phyloP scores from a whole-genome alignment of 441 rosid species.

The Raphanus hybrid region DNA sequence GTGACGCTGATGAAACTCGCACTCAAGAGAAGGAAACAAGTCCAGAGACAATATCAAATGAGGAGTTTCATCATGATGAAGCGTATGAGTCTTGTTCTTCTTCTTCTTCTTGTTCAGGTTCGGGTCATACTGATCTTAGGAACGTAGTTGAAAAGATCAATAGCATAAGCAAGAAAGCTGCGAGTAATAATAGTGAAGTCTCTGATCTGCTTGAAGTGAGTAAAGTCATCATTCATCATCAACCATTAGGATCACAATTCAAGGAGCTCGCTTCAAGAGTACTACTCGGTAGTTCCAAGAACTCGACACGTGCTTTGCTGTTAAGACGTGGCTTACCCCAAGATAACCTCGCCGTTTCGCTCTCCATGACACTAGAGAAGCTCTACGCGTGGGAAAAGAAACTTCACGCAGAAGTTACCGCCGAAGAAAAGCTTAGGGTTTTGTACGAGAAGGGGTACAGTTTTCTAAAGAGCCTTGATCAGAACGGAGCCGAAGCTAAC shows the following conservation, averaged over 20 bases:
- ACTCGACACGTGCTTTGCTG: neutral
- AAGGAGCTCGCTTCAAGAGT: constrained; percentile 42
- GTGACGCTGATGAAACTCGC: neutral
- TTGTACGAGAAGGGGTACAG: constrained; percentile 28
- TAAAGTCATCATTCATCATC: constrained; percentile 36
- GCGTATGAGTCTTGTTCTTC: constrained; percentile 21
- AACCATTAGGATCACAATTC: constrained; percentile 40
- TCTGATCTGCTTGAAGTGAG: constrained; percentile 46
- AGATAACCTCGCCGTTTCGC: constrained; percentile 32
- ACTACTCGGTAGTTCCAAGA: constrained; percentile 17
- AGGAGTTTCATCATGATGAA: constrained; percentile 31
- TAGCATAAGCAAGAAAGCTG: constrained; percentile 33
- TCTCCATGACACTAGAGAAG: constrained; percentile 50
- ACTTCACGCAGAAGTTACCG: constrained; percentile 47
- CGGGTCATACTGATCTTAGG: constrained; percentile 32
- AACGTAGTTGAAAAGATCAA: constrained; percentile 37
- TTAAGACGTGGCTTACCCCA: constrained; percentile 17
- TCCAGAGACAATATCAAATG: constrained; percentile 21
- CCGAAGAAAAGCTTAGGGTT: constrained; percentile 36
- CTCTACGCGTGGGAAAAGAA: constrained; percentile 52
- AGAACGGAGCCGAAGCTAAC: constrained; percentile 15
- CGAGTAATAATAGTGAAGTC: constrained; percentile 30
- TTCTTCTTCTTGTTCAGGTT: constrained; percentile 1
- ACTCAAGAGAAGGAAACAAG: neutral
- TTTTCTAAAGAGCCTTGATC: constrained; percentile 19